These are phyloP conservation scores for Cladophialophora chaetospira DNA, from an alignment of 2,329 filamentous ascomycete species.

Conservation along the genomic window DNA sequence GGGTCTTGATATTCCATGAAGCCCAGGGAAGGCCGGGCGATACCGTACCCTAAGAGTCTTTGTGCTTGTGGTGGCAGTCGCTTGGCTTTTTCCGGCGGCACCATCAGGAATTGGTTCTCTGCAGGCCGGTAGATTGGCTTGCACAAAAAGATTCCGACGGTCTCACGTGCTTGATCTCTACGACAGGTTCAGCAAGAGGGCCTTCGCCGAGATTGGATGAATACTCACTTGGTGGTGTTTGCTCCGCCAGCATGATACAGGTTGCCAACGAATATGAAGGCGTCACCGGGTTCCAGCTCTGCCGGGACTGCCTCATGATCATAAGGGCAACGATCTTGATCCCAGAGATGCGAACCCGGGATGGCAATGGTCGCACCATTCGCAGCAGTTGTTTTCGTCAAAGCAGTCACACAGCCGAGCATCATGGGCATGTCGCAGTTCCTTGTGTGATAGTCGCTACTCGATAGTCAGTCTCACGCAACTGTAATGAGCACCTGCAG, in stretches of 20 bases:
- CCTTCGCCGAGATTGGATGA: not conserved
- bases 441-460: conserved; percentile 33
- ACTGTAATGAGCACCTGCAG: conserved; percentile 39
- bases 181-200: not conserved
- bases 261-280: conserved; percentile 41
- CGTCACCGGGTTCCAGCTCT: conserved; percentile 41
- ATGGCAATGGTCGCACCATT: conserved; percentile 40
- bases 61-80: conserved; percentile 30
- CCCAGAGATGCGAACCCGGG: conserved; percentile 37
- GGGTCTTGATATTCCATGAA: conserved; percentile 34
- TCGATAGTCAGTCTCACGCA: conserved; percentile 34
- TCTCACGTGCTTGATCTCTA: conserved; percentile 28
- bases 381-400: conserved; percentile 33
- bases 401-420: conserved; percentile 44
- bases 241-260: conserved; percentile 40
- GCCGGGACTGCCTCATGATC: conserved; percentile 34
- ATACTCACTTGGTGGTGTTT: conserved; percentile 33
- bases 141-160: conserved; percentile 28
- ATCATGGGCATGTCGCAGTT: conserved; percentile 43
- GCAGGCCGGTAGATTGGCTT: conserved; percentile 31
- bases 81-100: conserved; percentile 30
- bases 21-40: conserved; percentile 30
- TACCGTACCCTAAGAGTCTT: conserved; percentile 34
- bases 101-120: conserved; percentile 36
- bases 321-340: conserved; percentile 23